Evolutionary conservation across 164 flowering plant species (phyloP).

Genomic region (Vitis cinerea): DNA sequence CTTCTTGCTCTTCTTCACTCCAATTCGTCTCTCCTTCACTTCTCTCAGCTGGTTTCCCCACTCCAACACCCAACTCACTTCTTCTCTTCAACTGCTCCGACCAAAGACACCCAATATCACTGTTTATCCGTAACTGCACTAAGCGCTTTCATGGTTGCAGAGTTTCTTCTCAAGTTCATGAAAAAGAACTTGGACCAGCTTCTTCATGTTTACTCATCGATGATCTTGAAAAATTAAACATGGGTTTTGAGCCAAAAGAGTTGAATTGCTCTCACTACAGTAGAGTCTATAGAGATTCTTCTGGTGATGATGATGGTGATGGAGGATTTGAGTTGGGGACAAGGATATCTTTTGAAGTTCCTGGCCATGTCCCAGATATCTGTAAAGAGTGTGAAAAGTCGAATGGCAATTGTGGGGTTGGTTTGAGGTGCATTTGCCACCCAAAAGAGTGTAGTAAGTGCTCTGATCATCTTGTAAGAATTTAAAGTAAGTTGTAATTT

Average conservation of each 20-base stretch:
- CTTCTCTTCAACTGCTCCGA: conserved; percentile 53
- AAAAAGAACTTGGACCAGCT: conserved; percentile 4
- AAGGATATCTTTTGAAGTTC: conserved; percentile 54
- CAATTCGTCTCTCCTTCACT: conserved; percentile 41
- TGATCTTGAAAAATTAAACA: conserved; percentile 34
- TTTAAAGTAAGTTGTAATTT: neutral
- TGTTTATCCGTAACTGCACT: conserved; percentile 25
- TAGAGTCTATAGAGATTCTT: conserved; percentile 23
- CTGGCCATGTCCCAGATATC: conserved; percentile 46
- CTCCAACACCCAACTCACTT: conserved; percentile 44
- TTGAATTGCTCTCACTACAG: conserved; percentile 46
- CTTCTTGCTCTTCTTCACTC: conserved; percentile 35
- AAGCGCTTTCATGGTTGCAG: conserved; percentile 17
- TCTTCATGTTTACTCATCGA: conserved; percentile 36
- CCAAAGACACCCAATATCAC: conserved; percentile 10
- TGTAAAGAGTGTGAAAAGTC: conserved; percentile 62
- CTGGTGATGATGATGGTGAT: conserved; percentile 4
- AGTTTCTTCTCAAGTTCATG: conserved; percentile 6
- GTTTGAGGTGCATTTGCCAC: conserved; percentile 60
- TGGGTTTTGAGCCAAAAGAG: conserved; percentile 45
- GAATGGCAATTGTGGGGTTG: conserved; percentile 60
- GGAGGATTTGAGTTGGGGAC: conserved; percentile 41
- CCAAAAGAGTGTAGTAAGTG: conserved; percentile 57
- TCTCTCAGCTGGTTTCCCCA: conserved; percentile 47
- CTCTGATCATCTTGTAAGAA: neutral